Evolutionary conservation across 331 rosid genomes (phyloP).

Genomic region (Malus hybrid): DNA sequence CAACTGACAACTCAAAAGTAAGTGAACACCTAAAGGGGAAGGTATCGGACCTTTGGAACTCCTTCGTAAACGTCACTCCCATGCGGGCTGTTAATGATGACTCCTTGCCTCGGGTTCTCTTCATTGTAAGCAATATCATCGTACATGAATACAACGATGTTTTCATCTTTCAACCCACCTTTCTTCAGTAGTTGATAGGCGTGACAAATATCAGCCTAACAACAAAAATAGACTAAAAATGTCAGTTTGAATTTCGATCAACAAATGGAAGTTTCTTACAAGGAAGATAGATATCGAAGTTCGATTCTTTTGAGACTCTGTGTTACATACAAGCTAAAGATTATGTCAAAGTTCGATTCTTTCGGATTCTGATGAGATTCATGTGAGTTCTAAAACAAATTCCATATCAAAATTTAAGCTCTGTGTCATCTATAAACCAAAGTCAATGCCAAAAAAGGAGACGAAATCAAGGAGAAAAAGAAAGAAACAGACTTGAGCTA

Average conservation of each 20-base stretch:
- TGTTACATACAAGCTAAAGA: background rate
- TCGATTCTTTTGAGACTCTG: no score
- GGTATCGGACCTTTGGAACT: constrained; percentile 71
- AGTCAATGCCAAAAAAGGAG: background rate
- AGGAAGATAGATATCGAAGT: background rate
- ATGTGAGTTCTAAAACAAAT: background rate
- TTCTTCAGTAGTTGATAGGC: constrained; percentile 80
- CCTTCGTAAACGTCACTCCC: constrained; percentile 84
- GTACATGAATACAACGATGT: constrained; percentile 87
- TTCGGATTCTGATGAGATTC: background rate
- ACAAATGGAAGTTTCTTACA: background rate
- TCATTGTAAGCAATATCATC: constrained; percentile 71
- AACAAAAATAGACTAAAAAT: background rate
- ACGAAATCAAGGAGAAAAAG: background rate
- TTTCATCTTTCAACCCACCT: constrained; percentile 87
- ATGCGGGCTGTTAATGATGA: constrained; percentile 79
- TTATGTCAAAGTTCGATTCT: background rate
- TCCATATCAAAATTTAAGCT: background rate
- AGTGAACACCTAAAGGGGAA: background rate
- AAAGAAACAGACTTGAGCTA: background rate
- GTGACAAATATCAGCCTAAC: constrained; percentile 84
- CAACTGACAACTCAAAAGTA: background rate
- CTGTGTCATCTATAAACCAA: background rate
- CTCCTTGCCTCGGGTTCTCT: constrained; percentile 86
- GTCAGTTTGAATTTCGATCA: background rate